These are phyloP conservation scores for Pelargonium myrrhifolium DNA, from an alignment of 441 rosid genomes.

Conservation along the genomic window DNA sequence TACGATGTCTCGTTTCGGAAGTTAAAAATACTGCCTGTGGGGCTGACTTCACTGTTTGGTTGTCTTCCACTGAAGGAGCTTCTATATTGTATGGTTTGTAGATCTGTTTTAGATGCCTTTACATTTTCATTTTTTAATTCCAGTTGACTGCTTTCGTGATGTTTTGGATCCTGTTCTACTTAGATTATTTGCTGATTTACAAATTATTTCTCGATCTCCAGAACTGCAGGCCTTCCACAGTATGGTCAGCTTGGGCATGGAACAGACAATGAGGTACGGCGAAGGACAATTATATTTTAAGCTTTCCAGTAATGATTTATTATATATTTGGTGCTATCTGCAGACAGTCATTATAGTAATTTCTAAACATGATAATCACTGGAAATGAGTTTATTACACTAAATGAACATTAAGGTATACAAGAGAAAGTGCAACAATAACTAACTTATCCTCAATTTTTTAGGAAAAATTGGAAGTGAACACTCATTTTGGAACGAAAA, in stretches of 20 bases:
- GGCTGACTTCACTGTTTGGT: conserved; percentile 89
- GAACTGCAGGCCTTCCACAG: conserved; percentile 86
- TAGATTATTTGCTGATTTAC: conserved; percentile 18
- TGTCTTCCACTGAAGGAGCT: conserved; percentile 81
- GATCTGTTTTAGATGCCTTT: conserved; percentile 22
- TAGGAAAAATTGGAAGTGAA: too few relatives aligned
- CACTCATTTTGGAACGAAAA: neutral
- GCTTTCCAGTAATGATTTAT: neutral
- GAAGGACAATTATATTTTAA: neutral
- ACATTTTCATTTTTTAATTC: neutral
- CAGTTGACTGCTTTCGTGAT: neutral
- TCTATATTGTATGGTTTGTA: conserved; percentile 81
- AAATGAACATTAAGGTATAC: too few relatives aligned
- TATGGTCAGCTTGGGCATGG: conserved; percentile 82
- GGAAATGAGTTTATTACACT: neutral
- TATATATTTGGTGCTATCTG: neutral
- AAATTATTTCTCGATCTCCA: conserved; percentile 32
- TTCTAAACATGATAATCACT: neutral
- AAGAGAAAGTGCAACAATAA: too few relatives aligned
- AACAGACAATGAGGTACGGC: conserved; percentile 63
- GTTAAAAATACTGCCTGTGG: conserved; percentile 76
- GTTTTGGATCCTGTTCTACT: conserved; percentile 4
- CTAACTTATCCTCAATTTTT: too few relatives aligned
- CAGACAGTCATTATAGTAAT: neutral
- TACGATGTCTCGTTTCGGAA: conserved; percentile 65